Evolutionary conservation across 495 filamentous ascomycete genomes (phyloP).

Genomic region (Aspergillus carlsbadensis): DNA sequence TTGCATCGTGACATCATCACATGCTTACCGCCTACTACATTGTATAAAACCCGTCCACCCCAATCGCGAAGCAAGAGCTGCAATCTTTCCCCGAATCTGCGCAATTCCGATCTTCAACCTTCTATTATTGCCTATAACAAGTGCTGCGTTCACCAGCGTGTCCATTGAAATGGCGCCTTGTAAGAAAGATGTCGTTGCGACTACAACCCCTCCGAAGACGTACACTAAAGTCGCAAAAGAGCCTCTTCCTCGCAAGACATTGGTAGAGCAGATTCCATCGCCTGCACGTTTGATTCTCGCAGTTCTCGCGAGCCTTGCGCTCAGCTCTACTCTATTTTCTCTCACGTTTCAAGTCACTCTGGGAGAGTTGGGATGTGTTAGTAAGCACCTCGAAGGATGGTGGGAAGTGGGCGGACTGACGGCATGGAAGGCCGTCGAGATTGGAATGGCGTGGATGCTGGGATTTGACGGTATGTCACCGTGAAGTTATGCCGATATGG

Average conservation of each 20-base stretch:
- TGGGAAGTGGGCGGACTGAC: slow-evolving; percentile 60
- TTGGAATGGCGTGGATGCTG: slow-evolving; percentile 68
- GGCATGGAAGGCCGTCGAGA: slow-evolving; percentile 65
- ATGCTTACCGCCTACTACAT: slow-evolving; percentile 26
- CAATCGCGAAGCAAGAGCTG: neutral
- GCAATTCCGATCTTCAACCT: neutral
- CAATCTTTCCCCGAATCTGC: slow-evolving; percentile 10
- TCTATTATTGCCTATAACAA: too few relatives aligned
- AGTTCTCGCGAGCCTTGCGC: slow-evolving; percentile 58
- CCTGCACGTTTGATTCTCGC: slow-evolving; percentile 61
- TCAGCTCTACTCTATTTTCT: slow-evolving; percentile 58
- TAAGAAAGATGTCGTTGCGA: slow-evolving; percentile 18
- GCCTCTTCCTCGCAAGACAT: slow-evolving; percentile 10
- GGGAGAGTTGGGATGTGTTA: slow-evolving; percentile 61
- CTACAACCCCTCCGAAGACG: slow-evolving; percentile 8
- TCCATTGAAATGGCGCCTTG: slow-evolving; percentile 17
- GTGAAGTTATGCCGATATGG: neutral
- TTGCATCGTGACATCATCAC: slow-evolving; percentile 36
- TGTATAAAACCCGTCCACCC: slow-evolving; percentile 5
- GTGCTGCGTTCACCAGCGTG: too few relatives aligned
- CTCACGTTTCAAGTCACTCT: slow-evolving; percentile 48
- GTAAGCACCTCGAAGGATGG: slow-evolving; percentile 58
- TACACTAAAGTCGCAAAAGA: neutral
- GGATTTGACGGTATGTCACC: slow-evolving; percentile 62
- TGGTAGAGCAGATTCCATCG: slow-evolving; percentile 39